phyloP scores from a whole-genome alignment of 2,329 filamentous ascomycete species.

The Sarocladium strictum region DNA sequence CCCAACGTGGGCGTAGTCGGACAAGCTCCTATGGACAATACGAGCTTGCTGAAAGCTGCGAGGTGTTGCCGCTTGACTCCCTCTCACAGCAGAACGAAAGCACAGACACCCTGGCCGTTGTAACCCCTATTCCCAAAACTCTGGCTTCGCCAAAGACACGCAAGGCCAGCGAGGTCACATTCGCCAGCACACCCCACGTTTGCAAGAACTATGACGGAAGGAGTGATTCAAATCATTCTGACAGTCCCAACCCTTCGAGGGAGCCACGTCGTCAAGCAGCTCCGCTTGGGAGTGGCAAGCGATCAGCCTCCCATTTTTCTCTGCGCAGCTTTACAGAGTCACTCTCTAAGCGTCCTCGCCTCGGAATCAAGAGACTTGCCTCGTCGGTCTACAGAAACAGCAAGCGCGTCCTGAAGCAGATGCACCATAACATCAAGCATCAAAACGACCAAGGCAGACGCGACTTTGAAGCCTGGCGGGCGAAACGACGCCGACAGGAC shows the following conservation, averaged over 20 bases:
- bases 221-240: slow-evolving; percentile 13
- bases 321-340: slow-evolving; percentile 21
- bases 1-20: slow-evolving; percentile 12
- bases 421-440: slow-evolving; percentile 21
- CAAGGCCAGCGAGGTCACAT: slow-evolving; percentile 6
- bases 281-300: slow-evolving; percentile 20
- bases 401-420: slow-evolving; percentile 19
- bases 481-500: slow-evolving; percentile 19
- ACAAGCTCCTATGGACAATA: slow-evolving; percentile 19
- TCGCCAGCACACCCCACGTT: background rate
- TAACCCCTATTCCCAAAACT: background rate
- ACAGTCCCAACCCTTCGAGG: slow-evolving; percentile 14
- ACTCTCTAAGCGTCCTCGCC: slow-evolving; percentile 19
- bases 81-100: slow-evolving; percentile 14
- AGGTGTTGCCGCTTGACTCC: slow-evolving; percentile 19
- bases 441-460: slow-evolving; percentile 19
- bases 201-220: slow-evolving; percentile 19
- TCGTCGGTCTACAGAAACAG: slow-evolving; percentile 20
- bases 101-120: slow-evolving; percentile 6
- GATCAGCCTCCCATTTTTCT: slow-evolving; percentile 25
- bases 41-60: slow-evolving; percentile 21
- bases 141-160: background rate
- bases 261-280: slow-evolving; percentile 9
- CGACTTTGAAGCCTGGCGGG: slow-evolving; percentile 23
- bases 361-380: slow-evolving; percentile 25